Evolutionary conservation across 176 grass and related monocot species (phyloP), one percentile per base, ranked within the genome.

Genomic region (Secale cereale): DNA sequence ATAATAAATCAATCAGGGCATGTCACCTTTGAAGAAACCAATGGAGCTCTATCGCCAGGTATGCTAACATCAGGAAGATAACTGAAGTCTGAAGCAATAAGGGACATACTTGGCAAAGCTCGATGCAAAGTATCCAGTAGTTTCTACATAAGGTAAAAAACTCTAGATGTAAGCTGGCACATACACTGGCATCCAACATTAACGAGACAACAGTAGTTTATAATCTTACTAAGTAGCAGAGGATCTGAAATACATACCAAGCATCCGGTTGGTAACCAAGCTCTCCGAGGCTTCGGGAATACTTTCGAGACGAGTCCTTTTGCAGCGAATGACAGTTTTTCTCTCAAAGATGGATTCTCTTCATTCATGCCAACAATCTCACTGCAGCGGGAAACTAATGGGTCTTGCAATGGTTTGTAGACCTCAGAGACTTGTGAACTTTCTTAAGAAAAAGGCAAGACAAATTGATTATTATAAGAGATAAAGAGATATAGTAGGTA

Each of bases 51-150:
- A 68, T 95, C 87, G 50, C 96, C 96, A 84, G 87, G 78, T 85
- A 98, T 94, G 71, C 81, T 93, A 77, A 98, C 96, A 86, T 98
- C 96, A 41, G 96, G 96, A 84, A 98, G 91, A 94, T 92, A 98
- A 86, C 89, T 95, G 88, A 95, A 98, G 75, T 98, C 96, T 82
- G 96, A 98, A 83, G 91, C 93, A 79, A 95, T 86, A 86, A 98
- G 86, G 32, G 89, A 95, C 96, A 98, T 98, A 67, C 89, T 94
- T 29, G 96, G 96, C 77, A 98, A 84, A 77, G 93, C 87, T 78
- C 83, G 91, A 88, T 98, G 96, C 74, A 98, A 81, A 76, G 89
- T 91, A 81, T 98, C 96, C 82, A 98, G 57, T 79, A 98, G 74
- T 92, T 92, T 85, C 96, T 98, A 91, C 63, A 73, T 40, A 61